Percentiles rank a stretch among this genome's conserved stretches.
phyloP scores from a whole-genome alignment of 371 early-diverging fungal genomes.

The Phascolomyces articulosus region DNA sequence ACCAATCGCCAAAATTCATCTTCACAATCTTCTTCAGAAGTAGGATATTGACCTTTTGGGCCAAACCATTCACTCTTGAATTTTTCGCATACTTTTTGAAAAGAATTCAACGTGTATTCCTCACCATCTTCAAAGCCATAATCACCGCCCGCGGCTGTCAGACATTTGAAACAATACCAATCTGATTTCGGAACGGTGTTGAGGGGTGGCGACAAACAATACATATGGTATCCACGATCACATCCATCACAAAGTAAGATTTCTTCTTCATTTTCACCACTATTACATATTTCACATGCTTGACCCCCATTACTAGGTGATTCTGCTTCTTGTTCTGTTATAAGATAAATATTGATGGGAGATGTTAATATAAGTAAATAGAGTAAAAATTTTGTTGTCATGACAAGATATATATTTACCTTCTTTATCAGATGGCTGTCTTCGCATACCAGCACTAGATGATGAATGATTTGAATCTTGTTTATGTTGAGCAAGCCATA shows the following conservation, averaged over 20 bases:
- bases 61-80: slow-evolving; percentile 84
- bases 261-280: slow-evolving; percentile 59
- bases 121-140: slow-evolving; percentile 93
- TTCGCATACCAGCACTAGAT: slow-evolving; percentile 1
- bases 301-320: slow-evolving; percentile 32
- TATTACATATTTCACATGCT: slow-evolving; percentile 65
- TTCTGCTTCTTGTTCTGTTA: background rate
- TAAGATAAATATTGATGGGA: too few species aligned
- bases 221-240: slow-evolving; percentile 79
- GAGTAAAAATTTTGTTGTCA: background rate
- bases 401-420: background rate
- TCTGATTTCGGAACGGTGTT: slow-evolving; percentile 68
- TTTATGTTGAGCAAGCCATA: slow-evolving; percentile 64
- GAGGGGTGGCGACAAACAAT: slow-evolving; percentile 80
- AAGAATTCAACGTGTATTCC: slow-evolving; percentile 77
- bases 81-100: slow-evolving; percentile 76
- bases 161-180: slow-evolving; percentile 90
- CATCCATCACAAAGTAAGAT: slow-evolving; percentile 91
- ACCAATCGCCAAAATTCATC: slow-evolving; percentile 95
- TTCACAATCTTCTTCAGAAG: slow-evolving; percentile 85
- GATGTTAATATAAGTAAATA: too few species aligned
- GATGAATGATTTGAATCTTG: slow-evolving; percentile 13
- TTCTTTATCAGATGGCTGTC: slow-evolving; percentile 1
- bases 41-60: slow-evolving; percentile 25
- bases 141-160: slow-evolving; percentile 78